Evolutionary conservation across 2,329 filamentous ascomycete genomes (phyloP).

Genomic region (Ambrosiella cleistominuta): DNA sequence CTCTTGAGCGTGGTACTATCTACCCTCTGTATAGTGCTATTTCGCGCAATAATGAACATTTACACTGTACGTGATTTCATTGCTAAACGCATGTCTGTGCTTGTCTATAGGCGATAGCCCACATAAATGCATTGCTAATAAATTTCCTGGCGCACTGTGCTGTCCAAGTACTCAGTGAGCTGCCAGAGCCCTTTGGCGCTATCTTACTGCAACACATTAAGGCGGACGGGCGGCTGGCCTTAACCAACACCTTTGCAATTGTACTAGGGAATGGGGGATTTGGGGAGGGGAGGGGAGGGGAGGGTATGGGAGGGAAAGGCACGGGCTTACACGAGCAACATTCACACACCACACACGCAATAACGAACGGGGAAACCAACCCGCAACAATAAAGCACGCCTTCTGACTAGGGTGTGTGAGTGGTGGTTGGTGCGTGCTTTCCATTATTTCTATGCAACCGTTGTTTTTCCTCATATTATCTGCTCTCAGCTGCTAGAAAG

Average conservation of each 20-base stretch:
- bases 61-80: constrained; percentile 10
- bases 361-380: not conserved
- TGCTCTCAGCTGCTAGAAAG: no score
- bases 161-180: not conserved
- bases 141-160: constrained; percentile 1
- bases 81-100: not conserved
- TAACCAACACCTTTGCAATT: not conserved
- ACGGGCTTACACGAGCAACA: not conserved
- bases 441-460: not conserved
- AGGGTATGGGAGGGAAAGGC: not conserved
- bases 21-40: not conserved
- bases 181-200: not conserved
- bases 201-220: not conserved
- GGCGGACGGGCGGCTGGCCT: not conserved
- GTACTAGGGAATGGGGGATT: not conserved
- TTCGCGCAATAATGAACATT: not conserved
- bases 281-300: no score
- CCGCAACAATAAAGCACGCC: not conserved
- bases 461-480: not conserved
- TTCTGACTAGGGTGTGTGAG: not conserved
- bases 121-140: not conserved
- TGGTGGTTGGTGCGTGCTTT: not conserved
- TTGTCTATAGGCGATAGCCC: not conserved
- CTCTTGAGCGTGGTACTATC: not conserved
- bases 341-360: not conserved